Percentiles rank a stretch among this genome's conserved stretches.
Conservation (phyloP, 495 filamentous ascomycete genomes). For the Glarea lozoyensis region DNA sequence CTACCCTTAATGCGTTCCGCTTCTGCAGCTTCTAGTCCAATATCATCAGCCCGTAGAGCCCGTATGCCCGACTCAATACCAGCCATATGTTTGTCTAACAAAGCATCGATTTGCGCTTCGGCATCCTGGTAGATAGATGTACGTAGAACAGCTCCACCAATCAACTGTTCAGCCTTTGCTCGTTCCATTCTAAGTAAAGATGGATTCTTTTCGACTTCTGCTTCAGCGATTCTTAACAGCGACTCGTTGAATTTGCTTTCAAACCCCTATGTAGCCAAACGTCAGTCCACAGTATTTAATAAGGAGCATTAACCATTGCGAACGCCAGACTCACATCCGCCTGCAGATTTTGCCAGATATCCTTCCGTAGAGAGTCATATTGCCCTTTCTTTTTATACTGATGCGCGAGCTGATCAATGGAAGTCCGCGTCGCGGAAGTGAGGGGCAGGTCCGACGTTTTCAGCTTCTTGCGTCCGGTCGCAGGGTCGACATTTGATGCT, state of each 20-base stretch:
- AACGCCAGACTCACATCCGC: constrained; percentile 40
- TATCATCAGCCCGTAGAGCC: constrained; percentile 59
- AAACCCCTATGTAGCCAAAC: constrained; percentile 40
- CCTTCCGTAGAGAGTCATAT: constrained; percentile 76
- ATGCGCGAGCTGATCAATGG: constrained; percentile 71
- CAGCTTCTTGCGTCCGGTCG: constrained; percentile 43
- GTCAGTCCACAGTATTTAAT: constrained; percentile 1
- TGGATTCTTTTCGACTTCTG: constrained; percentile 75
- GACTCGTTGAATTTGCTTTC: constrained; percentile 57
- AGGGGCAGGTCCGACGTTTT: constrained; percentile 80
- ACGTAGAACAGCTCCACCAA: constrained; percentile 80
- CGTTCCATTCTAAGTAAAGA: constrained; percentile 63
- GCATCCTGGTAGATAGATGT: constrained; percentile 72
- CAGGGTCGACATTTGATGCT: too few relatives aligned
- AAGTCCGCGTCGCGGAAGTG: constrained; percentile 56
- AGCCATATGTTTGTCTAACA: constrained; percentile 55
- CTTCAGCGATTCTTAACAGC: constrained; percentile 63
- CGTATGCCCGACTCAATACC: constrained; percentile 60
- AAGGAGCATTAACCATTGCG: constrained; percentile 2
- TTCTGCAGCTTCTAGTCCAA: constrained; percentile 62
- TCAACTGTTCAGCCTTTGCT: constrained; percentile 69
- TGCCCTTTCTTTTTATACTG: constrained; percentile 87
- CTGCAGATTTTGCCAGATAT: constrained; percentile 71
- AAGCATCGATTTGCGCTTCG: constrained; percentile 52
- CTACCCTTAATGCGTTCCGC: constrained; percentile 60